phyloP scores from a whole-genome alignment of 495 filamentous ascomycete genomes.

The Aspergillus campestris region DNA sequence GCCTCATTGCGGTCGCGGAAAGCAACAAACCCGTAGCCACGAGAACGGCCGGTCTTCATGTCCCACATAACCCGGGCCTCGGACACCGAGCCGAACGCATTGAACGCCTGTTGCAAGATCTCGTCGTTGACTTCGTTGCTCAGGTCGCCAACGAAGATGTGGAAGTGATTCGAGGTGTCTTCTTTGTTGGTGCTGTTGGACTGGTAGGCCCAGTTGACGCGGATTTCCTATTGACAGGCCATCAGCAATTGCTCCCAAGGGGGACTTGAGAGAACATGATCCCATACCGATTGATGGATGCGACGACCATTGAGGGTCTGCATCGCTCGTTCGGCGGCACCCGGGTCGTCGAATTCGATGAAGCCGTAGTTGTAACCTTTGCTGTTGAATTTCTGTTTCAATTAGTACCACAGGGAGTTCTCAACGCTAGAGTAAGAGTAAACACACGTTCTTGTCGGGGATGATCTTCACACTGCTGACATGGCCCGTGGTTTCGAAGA shows the following conservation, averaged over 20 bases:
- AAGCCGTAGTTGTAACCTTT: conserved; percentile 99
- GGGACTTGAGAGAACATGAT: conserved; percentile 1
- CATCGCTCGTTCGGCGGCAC: conserved; percentile 94
- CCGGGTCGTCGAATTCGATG: conserved; percentile 97
- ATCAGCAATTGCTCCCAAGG: conserved; percentile 8
- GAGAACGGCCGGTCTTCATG: conserved; percentile 98
- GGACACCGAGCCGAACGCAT: conserved; percentile 93
- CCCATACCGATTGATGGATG: conserved; percentile 84
- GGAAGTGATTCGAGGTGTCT: conserved; percentile 97
- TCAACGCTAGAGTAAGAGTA: not conserved
- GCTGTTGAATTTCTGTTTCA: conserved; percentile 52
- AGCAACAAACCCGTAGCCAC: conserved; percentile 96
- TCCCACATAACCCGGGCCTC: conserved; percentile 99
- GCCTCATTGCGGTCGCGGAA: conserved; percentile 92
- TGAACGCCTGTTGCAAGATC: conserved; percentile 88
- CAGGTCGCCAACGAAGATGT: conserved; percentile 97
- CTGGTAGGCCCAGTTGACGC: conserved; percentile 99
- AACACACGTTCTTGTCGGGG: conserved; percentile 92
- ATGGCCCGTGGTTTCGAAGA: conserved; percentile 97
- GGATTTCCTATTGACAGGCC: conserved; percentile 67
- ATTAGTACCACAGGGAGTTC: conserved; percentile 4
- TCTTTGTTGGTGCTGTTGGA: conserved; percentile 93
- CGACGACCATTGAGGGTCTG: conserved; percentile 89
- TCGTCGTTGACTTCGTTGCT: conserved; percentile 99
- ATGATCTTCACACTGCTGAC: conserved; percentile 99